Base-by-base conservation (phyloP, 139 green algal genomes). In the Tetradesmus obliquus region DNA sequence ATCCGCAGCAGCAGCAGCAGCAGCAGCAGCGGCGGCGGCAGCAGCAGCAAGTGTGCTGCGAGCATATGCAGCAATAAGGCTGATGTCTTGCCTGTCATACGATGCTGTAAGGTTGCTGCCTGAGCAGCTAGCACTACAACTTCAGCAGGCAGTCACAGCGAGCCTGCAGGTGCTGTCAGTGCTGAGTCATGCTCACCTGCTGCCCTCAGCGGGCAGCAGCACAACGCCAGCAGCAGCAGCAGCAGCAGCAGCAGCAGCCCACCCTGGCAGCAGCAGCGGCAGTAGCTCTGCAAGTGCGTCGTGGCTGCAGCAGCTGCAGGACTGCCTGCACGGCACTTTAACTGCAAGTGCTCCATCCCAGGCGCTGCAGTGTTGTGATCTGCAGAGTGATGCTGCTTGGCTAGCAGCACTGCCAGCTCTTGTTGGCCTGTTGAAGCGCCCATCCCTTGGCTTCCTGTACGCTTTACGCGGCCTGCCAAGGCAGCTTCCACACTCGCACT, bases 381-480 rank as follows among this genome's bases (percentile, higher is more conserved):
- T 84, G 79, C 79, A 20, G 24, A 13, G 10, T 55, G 79, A 84
- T 24, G 9, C 57, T 15, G n/a, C 79, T 19, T 84, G 79, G 79
- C 24, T 84, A 4, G 79, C 32, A 15, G 24, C 79, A 9, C 9
- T 84, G 22, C 79, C 79, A 55, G 79, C 79, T 20, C 24, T 84
- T 15, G 32, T 55, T 13, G 51, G 24, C 22, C 13, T 9, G 24
- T 58, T 84, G 79, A 55, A 55, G 79, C 22, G 57, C 5, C 79
- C 79, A 13, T 84, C 79, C 24, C 79, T 84, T n/a, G 24, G 79
- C 22, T 84, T 84, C 79, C 79, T 84, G n/a, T 84, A 15, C 10
- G 79, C 8, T 9, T 7, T 84, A 7, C 9, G 24, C 5, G 22
- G 24, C 22, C 79, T 20, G 24, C 22, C 51, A 55, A 9, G 51